phyloP scores from a whole-genome alignment of 2,329 filamentous ascomycete genomes.

The Colletotrichum somersetense region DNA sequence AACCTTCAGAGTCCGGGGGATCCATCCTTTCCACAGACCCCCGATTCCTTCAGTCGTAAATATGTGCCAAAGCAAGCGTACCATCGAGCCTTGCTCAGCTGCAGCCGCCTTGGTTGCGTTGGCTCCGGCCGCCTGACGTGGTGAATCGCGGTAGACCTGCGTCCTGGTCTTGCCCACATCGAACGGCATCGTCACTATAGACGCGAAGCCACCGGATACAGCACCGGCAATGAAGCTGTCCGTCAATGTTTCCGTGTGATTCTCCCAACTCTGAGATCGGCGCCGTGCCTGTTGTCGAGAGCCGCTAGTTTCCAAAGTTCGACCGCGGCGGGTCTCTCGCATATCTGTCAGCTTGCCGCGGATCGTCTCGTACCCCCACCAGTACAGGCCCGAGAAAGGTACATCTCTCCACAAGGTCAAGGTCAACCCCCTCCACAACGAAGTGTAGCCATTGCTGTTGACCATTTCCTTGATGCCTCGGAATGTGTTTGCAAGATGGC shows the following conservation, averaged over 20 bases:
- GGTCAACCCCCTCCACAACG: slow-evolving; percentile 90
- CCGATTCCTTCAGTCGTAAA: slow-evolving; percentile 84
- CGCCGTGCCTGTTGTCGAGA: slow-evolving; percentile 59
- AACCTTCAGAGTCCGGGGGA: slow-evolving; percentile 91
- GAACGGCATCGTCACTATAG: slow-evolving; percentile 92
- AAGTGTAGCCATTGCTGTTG: slow-evolving; percentile 77
- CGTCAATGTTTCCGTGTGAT: slow-evolving; percentile 81
- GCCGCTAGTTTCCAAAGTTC: slow-evolving; percentile 54
- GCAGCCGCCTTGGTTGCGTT: slow-evolving; percentile 53
- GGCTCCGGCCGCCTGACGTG: slow-evolving; percentile 49
- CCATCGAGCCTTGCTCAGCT: slow-evolving; percentile 84
- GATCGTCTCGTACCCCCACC: slow-evolving; percentile 95
- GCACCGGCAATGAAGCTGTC: slow-evolving; percentile 93
- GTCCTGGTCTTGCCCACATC: slow-evolving; percentile 97
- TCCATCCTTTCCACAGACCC: slow-evolving; percentile 92
- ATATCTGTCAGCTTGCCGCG: slow-evolving; percentile 78
- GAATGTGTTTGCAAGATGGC: slow-evolving; percentile 84
- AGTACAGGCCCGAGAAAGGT: slow-evolving; percentile 96
- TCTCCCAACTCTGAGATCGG: slow-evolving; percentile 74
- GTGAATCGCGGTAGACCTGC: slow-evolving; percentile 79
- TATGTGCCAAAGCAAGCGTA: slow-evolving; percentile 89
- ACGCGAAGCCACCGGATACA: slow-evolving; percentile 84
- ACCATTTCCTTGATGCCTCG: slow-evolving; percentile 85
- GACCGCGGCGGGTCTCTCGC: slow-evolving; percentile 66
- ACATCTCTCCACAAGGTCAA: slow-evolving; percentile 97